These are phyloP conservation scores for Gossypium mustelinum DNA, from an alignment of 345 rosid species.

Conservation along the genomic window DNA sequence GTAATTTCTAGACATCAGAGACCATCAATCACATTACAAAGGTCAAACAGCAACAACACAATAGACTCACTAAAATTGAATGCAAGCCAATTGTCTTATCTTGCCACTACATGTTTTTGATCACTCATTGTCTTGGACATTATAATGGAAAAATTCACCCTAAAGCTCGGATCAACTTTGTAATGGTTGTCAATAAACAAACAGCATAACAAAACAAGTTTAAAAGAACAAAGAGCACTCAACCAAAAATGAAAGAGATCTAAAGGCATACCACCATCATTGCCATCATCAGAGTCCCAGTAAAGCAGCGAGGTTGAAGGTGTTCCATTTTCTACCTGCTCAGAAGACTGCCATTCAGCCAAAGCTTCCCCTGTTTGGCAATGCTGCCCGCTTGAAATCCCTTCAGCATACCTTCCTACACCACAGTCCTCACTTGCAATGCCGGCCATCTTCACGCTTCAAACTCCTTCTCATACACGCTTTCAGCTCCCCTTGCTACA, in stretches of 20 bases:
- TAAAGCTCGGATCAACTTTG: background rate
- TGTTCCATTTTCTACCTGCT: slow-evolving; percentile 82
- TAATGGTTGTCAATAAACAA: background rate
- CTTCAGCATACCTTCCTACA: slow-evolving; percentile 62
- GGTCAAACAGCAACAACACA: background rate
- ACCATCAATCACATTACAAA: too few species aligned
- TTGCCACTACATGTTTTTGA: background rate
- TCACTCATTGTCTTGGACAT: background rate
- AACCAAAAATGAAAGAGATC: background rate
- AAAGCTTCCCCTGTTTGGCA: slow-evolving; percentile 74
- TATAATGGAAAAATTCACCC: background rate
- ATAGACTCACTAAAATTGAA: background rate
- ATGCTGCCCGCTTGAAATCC: slow-evolving; percentile 48
- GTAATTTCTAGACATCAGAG: too few species aligned
- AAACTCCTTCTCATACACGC: slow-evolving; percentile 27
- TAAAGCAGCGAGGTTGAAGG: slow-evolving; percentile 83
- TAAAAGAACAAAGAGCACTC: background rate
- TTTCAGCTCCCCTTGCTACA: slow-evolving; percentile 31
- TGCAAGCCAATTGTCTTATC: background rate
- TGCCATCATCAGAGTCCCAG: slow-evolving; percentile 84
- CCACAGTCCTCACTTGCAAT: slow-evolving; percentile 57
- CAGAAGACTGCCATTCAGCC: slow-evolving; percentile 92
- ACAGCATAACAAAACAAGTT: background rate
- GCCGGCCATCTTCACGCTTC: slow-evolving; percentile 60
- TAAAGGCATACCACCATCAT: slow-evolving; percentile 54